phyloP scores from a whole-genome alignment of 495 filamentous ascomycete genomes.

The Lasiosphaeriaceae sp. region DNA sequence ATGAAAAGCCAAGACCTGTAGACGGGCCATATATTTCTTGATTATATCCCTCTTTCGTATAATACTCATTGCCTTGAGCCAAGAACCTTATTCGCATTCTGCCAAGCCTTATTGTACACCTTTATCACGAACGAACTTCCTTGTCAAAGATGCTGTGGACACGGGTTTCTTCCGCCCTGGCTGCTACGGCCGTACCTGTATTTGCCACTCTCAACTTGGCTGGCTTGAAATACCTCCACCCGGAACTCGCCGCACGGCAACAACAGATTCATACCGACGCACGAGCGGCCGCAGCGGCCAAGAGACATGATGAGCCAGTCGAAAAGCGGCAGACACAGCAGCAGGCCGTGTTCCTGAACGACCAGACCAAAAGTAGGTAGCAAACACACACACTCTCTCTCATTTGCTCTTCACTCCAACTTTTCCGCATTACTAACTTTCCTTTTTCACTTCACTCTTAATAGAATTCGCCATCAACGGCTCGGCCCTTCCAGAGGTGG shows the following conservation, averaged over 20 bases:
- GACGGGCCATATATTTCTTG: too few species aligned
- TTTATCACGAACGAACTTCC: too few species aligned
- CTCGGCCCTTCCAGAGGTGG: slow-evolving; percentile 63
- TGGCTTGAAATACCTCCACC: slow-evolving; percentile 12
- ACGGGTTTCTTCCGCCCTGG: slow-evolving; percentile 7
- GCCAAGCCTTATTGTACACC: too few species aligned
- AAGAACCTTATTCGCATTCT: too few species aligned
- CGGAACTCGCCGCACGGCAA: slow-evolving; percentile 5
- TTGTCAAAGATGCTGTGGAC: slow-evolving; percentile 16
- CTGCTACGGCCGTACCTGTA: slow-evolving; percentile 7
- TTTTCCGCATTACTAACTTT: too few species aligned
- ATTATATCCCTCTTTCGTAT: too few species aligned
- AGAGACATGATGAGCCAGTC: not conserved
- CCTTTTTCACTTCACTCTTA: too few species aligned
- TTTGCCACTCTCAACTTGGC: slow-evolving; percentile 13
- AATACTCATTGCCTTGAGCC: too few species aligned
- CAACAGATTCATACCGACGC: not conserved
- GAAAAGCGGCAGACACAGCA: slow-evolving; percentile 12
- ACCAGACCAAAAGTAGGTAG: slow-evolving; percentile 11
- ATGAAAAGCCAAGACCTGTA: not conserved
- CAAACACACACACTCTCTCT: not conserved
- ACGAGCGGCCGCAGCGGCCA: not conserved
- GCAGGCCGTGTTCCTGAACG: slow-evolving; percentile 13
- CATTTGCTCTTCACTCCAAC: not conserved
- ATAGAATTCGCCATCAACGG: slow-evolving; percentile 68